phyloP scores from a whole-genome alignment of 108 stramenopile genomes.

The Stephanodiscus triporus region DNA sequence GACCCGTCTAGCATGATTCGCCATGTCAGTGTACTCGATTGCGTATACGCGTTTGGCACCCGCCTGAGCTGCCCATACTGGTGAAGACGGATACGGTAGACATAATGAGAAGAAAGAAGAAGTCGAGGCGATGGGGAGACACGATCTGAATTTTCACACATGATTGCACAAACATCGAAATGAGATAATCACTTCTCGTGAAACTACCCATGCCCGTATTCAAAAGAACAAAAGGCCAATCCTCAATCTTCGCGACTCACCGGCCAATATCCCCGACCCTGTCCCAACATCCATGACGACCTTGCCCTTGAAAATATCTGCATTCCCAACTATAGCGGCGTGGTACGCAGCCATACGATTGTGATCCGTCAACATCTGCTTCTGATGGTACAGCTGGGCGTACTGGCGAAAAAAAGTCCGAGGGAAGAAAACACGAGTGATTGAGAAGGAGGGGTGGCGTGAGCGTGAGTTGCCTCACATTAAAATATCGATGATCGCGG shows the following conservation, averaged over 20 bases:
- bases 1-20: conserved; percentile 90
- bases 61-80: conserved; percentile 96
- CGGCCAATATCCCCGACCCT: conserved; percentile 94
- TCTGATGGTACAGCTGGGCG: conserved; percentile 97
- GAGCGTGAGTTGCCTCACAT: too few relatives aligned
- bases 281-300: conserved; percentile 99
- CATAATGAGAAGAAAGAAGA: not conserved
- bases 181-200: too few relatives aligned
- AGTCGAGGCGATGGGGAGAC: not conserved
- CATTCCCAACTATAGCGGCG: conserved; percentile 93
- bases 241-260: conserved; percentile 1
- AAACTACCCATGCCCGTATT: too few relatives aligned
- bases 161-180: not conserved
- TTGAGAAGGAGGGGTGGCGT: too few relatives aligned
- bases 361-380: conserved; percentile 98
- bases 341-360: conserved; percentile 98
- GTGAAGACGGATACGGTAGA: not conserved
- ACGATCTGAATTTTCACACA: not conserved
- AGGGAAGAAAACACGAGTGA: too few relatives aligned
- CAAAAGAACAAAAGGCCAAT: too few relatives aligned
- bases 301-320: conserved; percentile 93
- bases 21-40: conserved; percentile 98
- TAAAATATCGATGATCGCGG: too few relatives aligned
- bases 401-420: conserved; percentile 87
- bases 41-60: conserved; percentile 94